Conservation (phyloP, 768 basidiomycete species). For the Lactarius vividus region DNA sequence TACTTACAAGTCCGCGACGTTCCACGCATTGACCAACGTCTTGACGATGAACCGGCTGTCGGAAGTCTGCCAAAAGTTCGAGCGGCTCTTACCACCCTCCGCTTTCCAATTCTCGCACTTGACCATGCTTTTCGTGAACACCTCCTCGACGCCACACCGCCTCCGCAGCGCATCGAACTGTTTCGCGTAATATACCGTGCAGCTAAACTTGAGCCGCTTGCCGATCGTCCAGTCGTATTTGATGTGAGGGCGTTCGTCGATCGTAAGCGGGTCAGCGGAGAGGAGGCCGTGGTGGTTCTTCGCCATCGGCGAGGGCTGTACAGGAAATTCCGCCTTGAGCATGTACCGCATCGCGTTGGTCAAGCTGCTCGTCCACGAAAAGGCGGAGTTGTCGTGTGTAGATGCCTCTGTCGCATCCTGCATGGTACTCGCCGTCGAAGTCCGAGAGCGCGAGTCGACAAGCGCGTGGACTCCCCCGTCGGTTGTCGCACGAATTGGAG, state of each 20-base stretch:
- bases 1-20: constrained; percentile 77
- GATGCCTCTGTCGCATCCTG: constrained; percentile 8
- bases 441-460: constrained; percentile 9
- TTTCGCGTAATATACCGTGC: constrained; percentile 79
- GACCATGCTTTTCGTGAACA: constrained; percentile 58
- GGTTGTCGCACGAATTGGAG: background rate
- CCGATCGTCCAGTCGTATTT: constrained; percentile 81
- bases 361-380: constrained; percentile 53
- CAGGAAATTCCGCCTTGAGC: constrained; percentile 39
- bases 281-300: constrained; percentile 53
- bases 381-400: constrained; percentile 28
- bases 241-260: constrained; percentile 77
- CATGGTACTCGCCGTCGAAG: constrained; percentile 20
- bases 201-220: constrained; percentile 70
- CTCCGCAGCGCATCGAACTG: constrained; percentile 69
- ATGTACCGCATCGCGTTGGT: constrained; percentile 60
- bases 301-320: constrained; percentile 35
- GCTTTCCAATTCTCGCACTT: constrained; percentile 66
- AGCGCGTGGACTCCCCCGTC: background rate
- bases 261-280: constrained; percentile 37
- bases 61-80: constrained; percentile 77
- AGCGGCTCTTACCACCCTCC: constrained; percentile 76
- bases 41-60: constrained; percentile 83
- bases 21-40: constrained; percentile 83
- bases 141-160: constrained; percentile 61